These are phyloP conservation scores for Pelargonium fulgidum DNA, from an alignment of 441 rosid species.

Conservation along the genomic window DNA sequence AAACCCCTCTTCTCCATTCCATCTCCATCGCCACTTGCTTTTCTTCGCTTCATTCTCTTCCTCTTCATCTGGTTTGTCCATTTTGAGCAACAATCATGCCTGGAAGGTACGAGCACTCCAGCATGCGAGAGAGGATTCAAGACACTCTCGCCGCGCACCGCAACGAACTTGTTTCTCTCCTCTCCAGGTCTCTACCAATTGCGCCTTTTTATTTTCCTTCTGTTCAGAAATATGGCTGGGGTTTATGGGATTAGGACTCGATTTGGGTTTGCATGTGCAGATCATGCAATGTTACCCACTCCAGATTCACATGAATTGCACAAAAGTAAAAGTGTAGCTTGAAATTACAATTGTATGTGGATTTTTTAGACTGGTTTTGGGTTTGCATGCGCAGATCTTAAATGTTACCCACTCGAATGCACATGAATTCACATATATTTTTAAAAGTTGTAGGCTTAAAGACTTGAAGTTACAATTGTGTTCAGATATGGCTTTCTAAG, in stretches of 20 bases:
- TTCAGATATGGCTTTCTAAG: too few species aligned
- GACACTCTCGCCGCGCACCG: slow-evolving; percentile 80
- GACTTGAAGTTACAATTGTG: too few species aligned
- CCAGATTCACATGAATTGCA: background rate
- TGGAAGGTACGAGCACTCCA: slow-evolving; percentile 32
- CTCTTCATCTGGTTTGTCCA: background rate
- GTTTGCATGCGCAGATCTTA: background rate
- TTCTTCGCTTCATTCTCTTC: too few species aligned
- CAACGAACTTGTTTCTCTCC: slow-evolving; percentile 82
- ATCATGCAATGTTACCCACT: background rate
- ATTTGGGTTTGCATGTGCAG: background rate
- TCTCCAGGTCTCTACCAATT: slow-evolving; percentile 63
- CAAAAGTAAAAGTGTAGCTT: background rate
- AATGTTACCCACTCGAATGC: background rate
- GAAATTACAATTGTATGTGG: background rate
- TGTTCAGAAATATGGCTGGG: slow-evolving; percentile 15
- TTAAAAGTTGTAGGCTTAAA: too few species aligned
- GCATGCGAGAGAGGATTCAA: slow-evolving; percentile 78
- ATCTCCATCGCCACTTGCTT: background rate
- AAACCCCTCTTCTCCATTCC: background rate
- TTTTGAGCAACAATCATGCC: background rate
- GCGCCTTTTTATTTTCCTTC: background rate
- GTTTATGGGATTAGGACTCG: background rate
- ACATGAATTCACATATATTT: too few species aligned
- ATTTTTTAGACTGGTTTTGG: background rate